phyloP scores from a whole-genome alignment of 2,329 filamentous ascomycete genomes.

The Cylindrodendrum hubeiense region DNA sequence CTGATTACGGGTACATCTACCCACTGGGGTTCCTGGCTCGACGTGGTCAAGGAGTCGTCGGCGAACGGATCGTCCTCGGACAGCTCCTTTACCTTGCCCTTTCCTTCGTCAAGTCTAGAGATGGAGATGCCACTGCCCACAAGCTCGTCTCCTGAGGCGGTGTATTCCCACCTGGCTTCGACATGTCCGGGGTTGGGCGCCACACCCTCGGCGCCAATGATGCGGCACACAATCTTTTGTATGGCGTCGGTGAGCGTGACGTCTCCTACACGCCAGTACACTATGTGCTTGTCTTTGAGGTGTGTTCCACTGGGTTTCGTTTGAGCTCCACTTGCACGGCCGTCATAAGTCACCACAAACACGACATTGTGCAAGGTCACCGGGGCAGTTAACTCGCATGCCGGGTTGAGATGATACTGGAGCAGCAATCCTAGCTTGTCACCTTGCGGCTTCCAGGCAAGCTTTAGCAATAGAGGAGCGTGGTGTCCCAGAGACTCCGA shows the following conservation, averaged over 20 bases:
- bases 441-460: slow-evolving; percentile 85
- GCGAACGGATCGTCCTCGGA: slow-evolving; percentile 77
- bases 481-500: slow-evolving; percentile 64
- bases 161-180: slow-evolving; percentile 84
- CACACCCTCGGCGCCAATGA: slow-evolving; percentile 77
- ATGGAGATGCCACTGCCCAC: slow-evolving; percentile 75
- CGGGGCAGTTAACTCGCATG: slow-evolving; percentile 60
- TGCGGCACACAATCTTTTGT: slow-evolving; percentile 85
- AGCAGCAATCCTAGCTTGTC: slow-evolving; percentile 89
- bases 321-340: slow-evolving; percentile 75
- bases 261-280: slow-evolving; percentile 86
- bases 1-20: slow-evolving; percentile 73
- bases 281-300: slow-evolving; percentile 78
- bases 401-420: slow-evolving; percentile 85
- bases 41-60: slow-evolving; percentile 52
- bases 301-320: slow-evolving; percentile 86
- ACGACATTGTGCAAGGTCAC: slow-evolving; percentile 77
- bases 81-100: slow-evolving; percentile 65
- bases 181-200: slow-evolving; percentile 80
- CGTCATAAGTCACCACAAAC: slow-evolving; percentile 78
- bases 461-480: slow-evolving; percentile 79
- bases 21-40: slow-evolving; percentile 64
- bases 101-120: slow-evolving; percentile 63
- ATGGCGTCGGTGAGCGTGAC: slow-evolving; percentile 75
- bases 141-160: slow-evolving; percentile 55